Evolutionary conservation across 2,329 filamentous ascomycete genomes (phyloP).

Genomic region (Phaeophleospora eucalypticola): DNA sequence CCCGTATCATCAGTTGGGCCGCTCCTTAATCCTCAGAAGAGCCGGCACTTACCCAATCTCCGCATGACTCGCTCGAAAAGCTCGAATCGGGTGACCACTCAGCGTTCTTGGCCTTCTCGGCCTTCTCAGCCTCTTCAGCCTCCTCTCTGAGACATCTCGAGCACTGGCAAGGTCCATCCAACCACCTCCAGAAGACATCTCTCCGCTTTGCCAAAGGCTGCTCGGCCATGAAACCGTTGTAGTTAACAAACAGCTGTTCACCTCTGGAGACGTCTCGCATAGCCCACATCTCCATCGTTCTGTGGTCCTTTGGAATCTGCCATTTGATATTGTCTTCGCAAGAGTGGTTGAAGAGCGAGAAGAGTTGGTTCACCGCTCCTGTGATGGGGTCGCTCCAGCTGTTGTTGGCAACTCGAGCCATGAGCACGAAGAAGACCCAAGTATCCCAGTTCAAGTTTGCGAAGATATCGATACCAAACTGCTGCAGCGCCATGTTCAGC

Average conservation of each 20-base stretch:
- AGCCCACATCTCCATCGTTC: constrained; percentile 17
- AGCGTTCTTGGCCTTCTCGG: background rate
- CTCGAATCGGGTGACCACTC: background rate
- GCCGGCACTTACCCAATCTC: constrained; percentile 3
- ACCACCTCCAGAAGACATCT: constrained; percentile 22
- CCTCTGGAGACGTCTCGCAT: constrained; percentile 15
- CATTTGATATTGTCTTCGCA: constrained; percentile 89
- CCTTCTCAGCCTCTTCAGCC: constrained; percentile 1
- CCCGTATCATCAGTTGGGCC: too few relatives aligned
- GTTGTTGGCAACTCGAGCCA: constrained; percentile 86
- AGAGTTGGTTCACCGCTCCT: constrained; percentile 68
- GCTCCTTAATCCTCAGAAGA: too few relatives aligned
- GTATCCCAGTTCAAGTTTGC: constrained; percentile 58
- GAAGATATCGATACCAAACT: constrained; percentile 70
- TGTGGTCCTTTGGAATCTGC: constrained; percentile 47
- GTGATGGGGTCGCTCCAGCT: constrained; percentile 59
- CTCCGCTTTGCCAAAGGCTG: constrained; percentile 17
- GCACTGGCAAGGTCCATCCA: constrained; percentile 27
- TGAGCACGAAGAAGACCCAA: constrained; percentile 82
- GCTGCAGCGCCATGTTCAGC: constrained; percentile 69
- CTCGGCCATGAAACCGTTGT: constrained; percentile 23
- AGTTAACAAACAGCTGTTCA: constrained; percentile 31
- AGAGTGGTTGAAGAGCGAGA: constrained; percentile 92
- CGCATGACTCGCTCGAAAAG: background rate
- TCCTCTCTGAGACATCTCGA: constrained; percentile 26